A percentile compares a stretch with the other conserved stretches of the same genome.
phyloP scores from a whole-genome alignment of 768 basidiomycete genomes.

The Agaricus bisporus region DNA sequence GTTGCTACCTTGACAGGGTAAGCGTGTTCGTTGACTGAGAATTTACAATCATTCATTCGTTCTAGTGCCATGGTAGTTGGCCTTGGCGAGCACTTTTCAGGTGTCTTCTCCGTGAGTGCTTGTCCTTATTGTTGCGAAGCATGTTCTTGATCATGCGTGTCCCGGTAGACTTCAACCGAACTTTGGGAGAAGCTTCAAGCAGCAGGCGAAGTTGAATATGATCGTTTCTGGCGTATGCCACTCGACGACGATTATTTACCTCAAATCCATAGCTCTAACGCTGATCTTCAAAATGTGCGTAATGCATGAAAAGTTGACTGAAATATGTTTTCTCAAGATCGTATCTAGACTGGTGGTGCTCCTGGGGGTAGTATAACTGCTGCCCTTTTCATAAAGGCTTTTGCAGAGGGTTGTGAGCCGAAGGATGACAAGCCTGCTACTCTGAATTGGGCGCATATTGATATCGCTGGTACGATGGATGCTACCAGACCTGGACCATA shows the following conservation, averaged over 20 bases:
- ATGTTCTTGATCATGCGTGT: neutral
- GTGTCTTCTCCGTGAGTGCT: conserved; percentile 64
- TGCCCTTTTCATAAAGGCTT: conserved; percentile 81
- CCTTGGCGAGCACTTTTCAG: conserved; percentile 70
- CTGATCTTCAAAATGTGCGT: conserved; percentile 73
- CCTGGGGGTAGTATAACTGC: conserved; percentile 74
- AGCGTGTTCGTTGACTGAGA: conserved; percentile 7
- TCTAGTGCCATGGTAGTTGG: conserved; percentile 64
- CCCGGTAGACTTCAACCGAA: conserved; percentile 55
- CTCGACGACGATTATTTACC: conserved; percentile 75
- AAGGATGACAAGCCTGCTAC: conserved; percentile 46
- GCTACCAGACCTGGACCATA: conserved; percentile 52
- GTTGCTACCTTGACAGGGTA: conserved; percentile 86
- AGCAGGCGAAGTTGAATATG: conserved; percentile 71
- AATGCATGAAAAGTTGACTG: neutral
- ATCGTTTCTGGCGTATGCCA: conserved; percentile 89
- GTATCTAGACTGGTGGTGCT: conserved; percentile 58
- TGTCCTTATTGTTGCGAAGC: neutral
- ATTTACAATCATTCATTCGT: neutral
- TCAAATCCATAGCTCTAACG: conserved; percentile 73
- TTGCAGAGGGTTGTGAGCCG: conserved; percentile 68
- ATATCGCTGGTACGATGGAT: conserved; percentile 80
- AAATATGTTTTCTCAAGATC: neutral
- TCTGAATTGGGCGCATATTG: conserved; percentile 83
- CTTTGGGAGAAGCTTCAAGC: conserved; percentile 66